A percentile compares a stretch with the other conserved stretches of the same genome.
Evolutionary conservation across 75 land plant genomes (phyloP).

Genomic region (Pinus tabuliformis): DNA sequence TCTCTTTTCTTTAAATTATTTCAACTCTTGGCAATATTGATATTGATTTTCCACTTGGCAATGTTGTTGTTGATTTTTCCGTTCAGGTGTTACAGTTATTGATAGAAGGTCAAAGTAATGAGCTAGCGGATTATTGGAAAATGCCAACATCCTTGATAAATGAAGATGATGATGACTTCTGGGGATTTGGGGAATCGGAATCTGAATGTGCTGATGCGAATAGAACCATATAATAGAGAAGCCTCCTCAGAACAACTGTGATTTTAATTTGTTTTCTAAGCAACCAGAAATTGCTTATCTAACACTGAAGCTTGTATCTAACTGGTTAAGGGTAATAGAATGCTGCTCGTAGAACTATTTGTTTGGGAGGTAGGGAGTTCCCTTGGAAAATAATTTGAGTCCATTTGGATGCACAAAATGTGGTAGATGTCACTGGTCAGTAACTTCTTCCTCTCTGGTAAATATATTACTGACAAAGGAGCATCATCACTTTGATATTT

Average conservation of each 20-base stretch:
- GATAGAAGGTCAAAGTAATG: constrained; percentile 11
- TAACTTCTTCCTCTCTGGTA: background rate
- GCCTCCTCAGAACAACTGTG: background rate
- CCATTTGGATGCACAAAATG: background rate
- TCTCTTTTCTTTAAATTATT: background rate
- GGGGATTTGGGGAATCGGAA: constrained; percentile 6
- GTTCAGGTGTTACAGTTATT: constrained; percentile 9
- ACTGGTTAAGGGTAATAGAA: background rate
- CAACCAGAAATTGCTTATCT: background rate
- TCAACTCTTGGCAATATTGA: background rate
- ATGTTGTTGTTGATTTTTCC: background rate
- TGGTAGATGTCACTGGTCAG: background rate
- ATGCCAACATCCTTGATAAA: constrained; percentile 4
- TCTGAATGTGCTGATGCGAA: background rate
- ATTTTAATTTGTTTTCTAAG: background rate
- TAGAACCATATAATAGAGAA: background rate
- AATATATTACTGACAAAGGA: background rate
- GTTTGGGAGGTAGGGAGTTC: background rate
- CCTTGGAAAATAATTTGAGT: background rate
- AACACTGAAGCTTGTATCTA: background rate
- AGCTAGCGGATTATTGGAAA: constrained; percentile 5
- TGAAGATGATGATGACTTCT: constrained; percentile 13
- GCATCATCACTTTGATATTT: background rate
- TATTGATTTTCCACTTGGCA: no score
- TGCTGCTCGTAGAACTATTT: background rate